phyloP scores from a whole-genome alignment of 495 filamentous ascomycete species.

The Immersiella caudata region DNA sequence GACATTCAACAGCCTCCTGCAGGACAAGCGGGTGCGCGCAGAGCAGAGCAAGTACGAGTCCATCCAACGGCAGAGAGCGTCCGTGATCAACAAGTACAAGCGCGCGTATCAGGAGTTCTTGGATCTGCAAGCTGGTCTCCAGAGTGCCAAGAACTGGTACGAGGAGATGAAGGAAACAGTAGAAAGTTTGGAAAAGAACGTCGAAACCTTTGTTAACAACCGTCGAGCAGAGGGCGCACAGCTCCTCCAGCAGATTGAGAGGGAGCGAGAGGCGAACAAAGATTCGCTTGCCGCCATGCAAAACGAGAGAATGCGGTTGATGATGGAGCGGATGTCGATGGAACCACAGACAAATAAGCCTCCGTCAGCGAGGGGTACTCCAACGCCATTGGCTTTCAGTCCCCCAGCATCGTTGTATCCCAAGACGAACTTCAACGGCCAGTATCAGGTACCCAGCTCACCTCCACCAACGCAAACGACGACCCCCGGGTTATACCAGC shows the following conservation, averaged over 20 bases:
- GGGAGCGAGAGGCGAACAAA: constrained; percentile 66
- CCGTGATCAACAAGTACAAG: constrained; percentile 85
- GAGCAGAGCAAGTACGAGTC: constrained; percentile 94
- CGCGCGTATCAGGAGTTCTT: constrained; percentile 91
- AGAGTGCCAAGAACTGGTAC: constrained; percentile 89
- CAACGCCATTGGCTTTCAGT: constrained; percentile 45
- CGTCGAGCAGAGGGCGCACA: constrained; percentile 89
- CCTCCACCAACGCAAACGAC: constrained; percentile 53
- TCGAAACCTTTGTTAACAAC: constrained; percentile 95
- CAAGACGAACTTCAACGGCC: constrained; percentile 48
- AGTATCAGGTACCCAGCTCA: constrained; percentile 56
- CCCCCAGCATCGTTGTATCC: constrained; percentile 47
- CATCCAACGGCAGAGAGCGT: constrained; percentile 78
- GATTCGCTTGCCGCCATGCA: constrained; percentile 80
- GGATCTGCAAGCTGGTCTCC: constrained; percentile 81
- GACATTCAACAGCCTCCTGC: constrained; percentile 83
- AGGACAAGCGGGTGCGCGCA: constrained; percentile 89
- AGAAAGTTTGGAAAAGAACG: constrained; percentile 93
- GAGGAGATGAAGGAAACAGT: constrained; percentile 94
- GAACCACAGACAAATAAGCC: constrained; percentile 56
- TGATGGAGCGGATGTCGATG: constrained; percentile 96
- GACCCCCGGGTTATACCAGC: constrained; percentile 37
- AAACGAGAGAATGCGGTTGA: constrained; percentile 76
- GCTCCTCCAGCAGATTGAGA: constrained; percentile 84
- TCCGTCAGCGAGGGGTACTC: constrained; percentile 53